Percentiles rank a stretch among this genome's conserved stretches.
Conservation (phyloP, 345 rosid genomes). For the Salix viminalis region DNA sequence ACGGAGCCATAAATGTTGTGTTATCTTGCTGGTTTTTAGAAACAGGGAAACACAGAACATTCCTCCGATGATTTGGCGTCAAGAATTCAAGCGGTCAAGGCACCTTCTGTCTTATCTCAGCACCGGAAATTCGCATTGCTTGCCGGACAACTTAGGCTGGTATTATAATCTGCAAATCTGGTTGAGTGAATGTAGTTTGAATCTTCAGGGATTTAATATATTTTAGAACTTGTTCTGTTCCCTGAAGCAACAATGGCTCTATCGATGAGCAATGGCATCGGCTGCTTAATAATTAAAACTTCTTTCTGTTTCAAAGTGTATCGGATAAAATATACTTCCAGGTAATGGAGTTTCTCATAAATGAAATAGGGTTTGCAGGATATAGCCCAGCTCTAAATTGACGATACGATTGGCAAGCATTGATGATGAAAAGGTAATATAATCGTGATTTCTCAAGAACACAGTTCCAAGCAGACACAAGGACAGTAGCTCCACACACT, state of each 20-base stretch:
- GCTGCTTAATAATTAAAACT: background rate
- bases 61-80: constrained; percentile 28
- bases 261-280: background rate
- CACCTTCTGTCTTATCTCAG: constrained; percentile 59
- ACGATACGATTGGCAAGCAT: too few species aligned
- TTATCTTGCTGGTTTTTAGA: background rate
- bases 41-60: constrained; percentile 25
- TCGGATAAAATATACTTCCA: background rate
- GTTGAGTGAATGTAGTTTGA: background rate
- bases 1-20: background rate
- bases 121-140: constrained; percentile 69
- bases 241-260: background rate
- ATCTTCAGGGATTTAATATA: background rate
- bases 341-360: background rate
- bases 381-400: background rate
- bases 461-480: too few species aligned
- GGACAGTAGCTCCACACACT: too few species aligned
- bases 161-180: constrained; percentile 23
- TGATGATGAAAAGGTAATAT: too few species aligned
- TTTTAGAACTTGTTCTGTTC: background rate
- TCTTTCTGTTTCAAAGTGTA: background rate
- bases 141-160: constrained; percentile 69
- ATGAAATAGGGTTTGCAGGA: background rate
- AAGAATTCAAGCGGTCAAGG: constrained; percentile 42
- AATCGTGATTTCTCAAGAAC: too few species aligned